These are phyloP conservation scores for Oryza coarctata DNA, from an alignment of 176 grass and related monocot species.

Conservation along the genomic window DNA sequence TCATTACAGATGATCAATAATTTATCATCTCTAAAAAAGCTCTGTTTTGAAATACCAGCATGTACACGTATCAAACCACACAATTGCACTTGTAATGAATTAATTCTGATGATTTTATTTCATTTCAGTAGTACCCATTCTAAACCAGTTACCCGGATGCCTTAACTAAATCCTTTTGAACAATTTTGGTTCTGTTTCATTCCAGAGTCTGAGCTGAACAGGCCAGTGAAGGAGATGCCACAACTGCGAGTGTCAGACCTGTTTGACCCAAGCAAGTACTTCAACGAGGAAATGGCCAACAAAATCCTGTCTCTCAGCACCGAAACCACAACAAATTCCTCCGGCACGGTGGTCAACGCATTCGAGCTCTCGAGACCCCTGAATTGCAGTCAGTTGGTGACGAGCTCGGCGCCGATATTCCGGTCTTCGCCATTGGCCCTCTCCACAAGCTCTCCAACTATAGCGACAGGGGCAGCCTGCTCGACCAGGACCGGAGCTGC, in stretches of 20 bases:
- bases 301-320: not conserved
- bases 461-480: not conserved
- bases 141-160: not conserved
- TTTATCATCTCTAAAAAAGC: not conserved
- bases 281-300: not conserved
- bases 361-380: constrained; percentile 21
- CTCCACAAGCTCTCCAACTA: constrained; percentile 27
- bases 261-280: constrained; percentile 1
- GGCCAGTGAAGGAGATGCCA: constrained; percentile 16
- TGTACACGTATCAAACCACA: not conserved
- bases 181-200: not conserved
- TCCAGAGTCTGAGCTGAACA: constrained; percentile 4
- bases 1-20: not conserved
- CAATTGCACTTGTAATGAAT: no score
- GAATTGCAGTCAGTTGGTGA: not conserved
- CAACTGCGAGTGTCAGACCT: constrained; percentile 30
- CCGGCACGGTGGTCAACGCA: constrained; percentile 7
- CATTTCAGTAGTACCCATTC: not conserved
- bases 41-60: not conserved
- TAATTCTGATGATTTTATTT: no score
- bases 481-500: constrained; percentile 6
- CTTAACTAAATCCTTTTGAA: not conserved
- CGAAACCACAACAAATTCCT: not conserved
- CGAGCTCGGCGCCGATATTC: not conserved
- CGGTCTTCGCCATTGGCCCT: constrained; percentile 14